phyloP scores from a whole-genome alignment of 768 basidiomycete species.

The Russula vinacea region DNA sequence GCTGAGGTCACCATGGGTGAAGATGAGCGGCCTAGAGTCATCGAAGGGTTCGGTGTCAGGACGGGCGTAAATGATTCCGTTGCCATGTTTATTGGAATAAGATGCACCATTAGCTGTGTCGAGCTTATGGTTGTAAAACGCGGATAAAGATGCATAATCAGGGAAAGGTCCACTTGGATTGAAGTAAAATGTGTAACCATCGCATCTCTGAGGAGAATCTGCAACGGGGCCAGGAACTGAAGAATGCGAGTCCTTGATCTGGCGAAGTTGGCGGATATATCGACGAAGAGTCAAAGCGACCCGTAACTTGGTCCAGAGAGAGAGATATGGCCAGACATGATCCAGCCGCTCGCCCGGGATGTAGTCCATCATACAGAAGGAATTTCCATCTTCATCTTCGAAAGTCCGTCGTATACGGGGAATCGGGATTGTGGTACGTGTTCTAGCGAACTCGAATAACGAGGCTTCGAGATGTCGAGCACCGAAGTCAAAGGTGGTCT shows the following conservation, averaged over 20 bases:
- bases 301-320: not conserved
- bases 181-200: no score
- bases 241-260: no score
- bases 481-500: no score
- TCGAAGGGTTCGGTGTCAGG: not conserved
- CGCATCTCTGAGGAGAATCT: no score
- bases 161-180: no score
- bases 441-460: not conserved
- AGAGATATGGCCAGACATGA: no score
- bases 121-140: not conserved
- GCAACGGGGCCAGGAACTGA: no score
- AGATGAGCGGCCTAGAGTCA: not conserved
- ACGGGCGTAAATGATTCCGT: not conserved
- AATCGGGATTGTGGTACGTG: not conserved
- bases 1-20: not conserved
- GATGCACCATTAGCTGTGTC: not conserved
- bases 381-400: not conserved
- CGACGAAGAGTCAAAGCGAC: not conserved
- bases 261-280: not conserved
- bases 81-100: not conserved
- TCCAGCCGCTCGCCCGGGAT: no score
- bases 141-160: not conserved
- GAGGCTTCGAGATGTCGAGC: not conserved
- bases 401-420: not conserved
- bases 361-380: not conserved